Conservation (phyloP, 2,329 filamentous ascomycete genomes). For the Xylogone sp. region DNA sequence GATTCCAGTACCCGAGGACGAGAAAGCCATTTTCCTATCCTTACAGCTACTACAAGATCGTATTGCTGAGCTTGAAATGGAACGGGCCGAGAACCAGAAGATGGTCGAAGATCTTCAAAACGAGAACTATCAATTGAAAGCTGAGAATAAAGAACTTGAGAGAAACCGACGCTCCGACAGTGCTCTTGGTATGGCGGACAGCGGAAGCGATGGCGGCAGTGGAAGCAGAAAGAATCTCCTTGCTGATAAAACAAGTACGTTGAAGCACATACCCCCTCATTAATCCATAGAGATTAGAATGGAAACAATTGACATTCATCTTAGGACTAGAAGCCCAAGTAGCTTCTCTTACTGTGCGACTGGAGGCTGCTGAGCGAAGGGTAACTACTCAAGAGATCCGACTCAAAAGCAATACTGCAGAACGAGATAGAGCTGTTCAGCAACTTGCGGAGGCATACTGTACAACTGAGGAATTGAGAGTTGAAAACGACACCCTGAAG, state of each 20-base stretch:
- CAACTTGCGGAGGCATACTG: constrained; percentile 59
- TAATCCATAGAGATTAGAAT: neutral
- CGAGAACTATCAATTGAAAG: constrained; percentile 46
- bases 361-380: constrained; percentile 61
- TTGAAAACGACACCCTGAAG: constrained; percentile 34
- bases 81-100: constrained; percentile 46
- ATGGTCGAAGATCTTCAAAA: constrained; percentile 46
- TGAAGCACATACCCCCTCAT: too few relatives aligned
- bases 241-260: constrained; percentile 55
- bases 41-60: constrained; percentile 55
- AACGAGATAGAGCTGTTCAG: constrained; percentile 61
- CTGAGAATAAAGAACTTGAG: constrained; percentile 38
- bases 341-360: constrained; percentile 54
- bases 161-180: constrained; percentile 40
- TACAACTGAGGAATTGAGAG: constrained; percentile 45
- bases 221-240: constrained; percentile 36
- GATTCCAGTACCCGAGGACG: constrained; percentile 55
- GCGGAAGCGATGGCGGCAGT: constrained; percentile 41
- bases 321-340: constrained; percentile 57
- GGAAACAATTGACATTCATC: neutral
- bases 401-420: constrained; percentile 57
- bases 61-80: constrained; percentile 50
- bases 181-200: constrained; percentile 27
- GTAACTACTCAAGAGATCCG: constrained; percentile 59
- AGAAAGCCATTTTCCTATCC: constrained; percentile 60